Percentiles rank a stretch among this genome's conserved stretches.
Evolutionary conservation across 352 stramenopile species (phyloP).

Genomic region (Plasmopara halstedii): DNA sequence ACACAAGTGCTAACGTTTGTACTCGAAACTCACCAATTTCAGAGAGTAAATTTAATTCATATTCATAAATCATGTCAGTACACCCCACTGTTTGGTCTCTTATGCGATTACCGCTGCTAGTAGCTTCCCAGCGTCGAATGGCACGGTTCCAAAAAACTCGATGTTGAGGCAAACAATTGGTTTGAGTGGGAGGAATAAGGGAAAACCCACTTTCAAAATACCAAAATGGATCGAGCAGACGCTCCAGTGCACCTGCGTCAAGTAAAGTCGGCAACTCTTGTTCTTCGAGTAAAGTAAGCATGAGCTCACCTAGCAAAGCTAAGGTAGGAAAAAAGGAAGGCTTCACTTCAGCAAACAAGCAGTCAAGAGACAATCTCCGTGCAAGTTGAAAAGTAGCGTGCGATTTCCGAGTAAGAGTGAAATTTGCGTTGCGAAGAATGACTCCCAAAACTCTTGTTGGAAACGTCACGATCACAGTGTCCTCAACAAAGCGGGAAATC

Average conservation of each 20-base stretch:
- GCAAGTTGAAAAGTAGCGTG: slow-evolving; percentile 39
- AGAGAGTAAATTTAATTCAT: neutral
- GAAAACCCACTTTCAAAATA: slow-evolving; percentile 20
- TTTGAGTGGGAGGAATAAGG: slow-evolving; percentile 14
- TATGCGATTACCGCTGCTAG: slow-evolving; percentile 1
- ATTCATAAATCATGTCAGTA: neutral
- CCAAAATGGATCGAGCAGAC: slow-evolving; percentile 44
- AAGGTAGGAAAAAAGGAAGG: slow-evolving; percentile 27
- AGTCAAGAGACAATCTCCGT: slow-evolving; percentile 36
- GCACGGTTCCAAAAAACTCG: slow-evolving; percentile 63
- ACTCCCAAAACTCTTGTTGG: slow-evolving; percentile 33
- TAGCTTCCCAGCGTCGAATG: slow-evolving; percentile 44
- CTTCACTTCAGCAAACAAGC: slow-evolving; percentile 32
- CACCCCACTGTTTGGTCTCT: neutral
- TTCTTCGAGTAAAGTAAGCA: slow-evolving; percentile 40
- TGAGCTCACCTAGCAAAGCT: slow-evolving; percentile 40
- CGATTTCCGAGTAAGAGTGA: slow-evolving; percentile 20
- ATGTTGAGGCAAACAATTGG: slow-evolving; percentile 21
- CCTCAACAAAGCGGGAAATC: slow-evolving; percentile 33
- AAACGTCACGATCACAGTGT: slow-evolving; percentile 17
- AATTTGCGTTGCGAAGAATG: slow-evolving; percentile 31
- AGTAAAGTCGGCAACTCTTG: slow-evolving; percentile 13
- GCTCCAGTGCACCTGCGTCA: slow-evolving; percentile 25
- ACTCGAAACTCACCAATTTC: slow-evolving; percentile 24
- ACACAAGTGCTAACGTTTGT: slow-evolving; percentile 28